Evolutionary conservation across 1,284 basidiomycete species (phyloP), one percentile per base, ranked within the genome.

Genomic region (Volvariella volvacea): DNA sequence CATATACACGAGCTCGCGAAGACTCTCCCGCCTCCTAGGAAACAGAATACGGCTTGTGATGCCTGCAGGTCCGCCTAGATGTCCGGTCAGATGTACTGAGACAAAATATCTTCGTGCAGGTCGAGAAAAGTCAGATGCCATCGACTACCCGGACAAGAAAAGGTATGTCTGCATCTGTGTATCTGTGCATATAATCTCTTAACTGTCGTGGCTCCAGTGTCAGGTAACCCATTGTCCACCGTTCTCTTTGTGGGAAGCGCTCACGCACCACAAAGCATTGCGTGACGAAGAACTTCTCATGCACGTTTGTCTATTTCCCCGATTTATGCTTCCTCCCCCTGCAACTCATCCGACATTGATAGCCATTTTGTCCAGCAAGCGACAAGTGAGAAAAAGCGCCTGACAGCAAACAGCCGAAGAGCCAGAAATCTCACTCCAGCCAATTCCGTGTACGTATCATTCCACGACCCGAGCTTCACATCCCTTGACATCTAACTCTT

Each of bases 31-130:
- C 82, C 84, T 15, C 83, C 87, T 2, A 70, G 86, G 46, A 91
- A 90, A 60, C 89, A 93, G 67, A 93, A 93, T 60, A 88, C 89
- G 17, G 89, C 90, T 19, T 93, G 90, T 61, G 90, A 93, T 67
- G 85, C 86, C 42, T 92, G 89, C 74, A 80, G 83, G 83, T 82
- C 28, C 19, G 25, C 45, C 30, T 45, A 53, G 48, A 41, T 43
- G 22, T 43, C 43, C 30, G 36, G 28, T 41, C 44, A 14, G 19
- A 4, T 14, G 34, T 33, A 41, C 32, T 6, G 25, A 28, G 43
- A 36, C 8, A 63, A 43, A 61, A 15, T 25, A 19, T 50, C 36
- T 41, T 49, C 38, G 32, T 47, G 38, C 57, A 87, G 87, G 65
- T 73, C 83, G 34, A 74, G 87, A 51, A 90, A 90, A 67, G 88